phyloP scores from a whole-genome alignment of 1,284 basidiomycete genomes.

The Agroathelia rolfsii region DNA sequence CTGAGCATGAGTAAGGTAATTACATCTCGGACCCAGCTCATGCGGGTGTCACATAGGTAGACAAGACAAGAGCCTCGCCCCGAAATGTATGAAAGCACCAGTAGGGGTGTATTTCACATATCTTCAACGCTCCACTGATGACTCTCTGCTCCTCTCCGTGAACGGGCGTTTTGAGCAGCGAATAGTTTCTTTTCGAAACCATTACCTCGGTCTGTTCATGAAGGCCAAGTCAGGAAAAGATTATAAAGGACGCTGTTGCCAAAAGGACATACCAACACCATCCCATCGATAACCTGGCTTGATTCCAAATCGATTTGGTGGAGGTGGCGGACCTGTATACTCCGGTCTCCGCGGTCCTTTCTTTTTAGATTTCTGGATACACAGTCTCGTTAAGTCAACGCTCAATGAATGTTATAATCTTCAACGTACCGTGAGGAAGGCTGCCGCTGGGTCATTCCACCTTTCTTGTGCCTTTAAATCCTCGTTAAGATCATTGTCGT shows the following conservation, averaged over 20 bases:
- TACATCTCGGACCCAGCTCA: too few relatives aligned
- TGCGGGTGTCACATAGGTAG: too few relatives aligned
- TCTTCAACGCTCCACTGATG: constrained; percentile 85
- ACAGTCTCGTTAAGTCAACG: constrained; percentile 6
- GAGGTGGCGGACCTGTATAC: constrained; percentile 80
- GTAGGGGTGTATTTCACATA: too few relatives aligned
- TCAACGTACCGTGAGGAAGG: constrained; percentile 84
- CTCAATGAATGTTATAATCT: constrained; percentile 5
- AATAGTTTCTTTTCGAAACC: constrained; percentile 93
- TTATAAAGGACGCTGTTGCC: too few relatives aligned
- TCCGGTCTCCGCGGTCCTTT: constrained; percentile 76
- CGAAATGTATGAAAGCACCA: too few relatives aligned
- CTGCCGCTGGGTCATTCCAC: constrained; percentile 94
- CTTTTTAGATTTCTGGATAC: constrained; percentile 53
- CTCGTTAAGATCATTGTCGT: constrained; percentile 81
- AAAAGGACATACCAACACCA: constrained; percentile 80
- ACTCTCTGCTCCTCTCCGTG: constrained; percentile 59
- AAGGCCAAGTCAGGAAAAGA: constrained; percentile 8
- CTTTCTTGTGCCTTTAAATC: constrained; percentile 70
- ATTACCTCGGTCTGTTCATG: constrained; percentile 68
- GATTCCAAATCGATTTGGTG: constrained; percentile 93
- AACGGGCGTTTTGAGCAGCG: constrained; percentile 69
- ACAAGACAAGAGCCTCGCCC: too few relatives aligned
- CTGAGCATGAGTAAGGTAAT: too few relatives aligned
- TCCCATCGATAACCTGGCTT: constrained; percentile 96